Conservation (phyloP, 345 rosid genomes). For the Salix dunnii region DNA sequence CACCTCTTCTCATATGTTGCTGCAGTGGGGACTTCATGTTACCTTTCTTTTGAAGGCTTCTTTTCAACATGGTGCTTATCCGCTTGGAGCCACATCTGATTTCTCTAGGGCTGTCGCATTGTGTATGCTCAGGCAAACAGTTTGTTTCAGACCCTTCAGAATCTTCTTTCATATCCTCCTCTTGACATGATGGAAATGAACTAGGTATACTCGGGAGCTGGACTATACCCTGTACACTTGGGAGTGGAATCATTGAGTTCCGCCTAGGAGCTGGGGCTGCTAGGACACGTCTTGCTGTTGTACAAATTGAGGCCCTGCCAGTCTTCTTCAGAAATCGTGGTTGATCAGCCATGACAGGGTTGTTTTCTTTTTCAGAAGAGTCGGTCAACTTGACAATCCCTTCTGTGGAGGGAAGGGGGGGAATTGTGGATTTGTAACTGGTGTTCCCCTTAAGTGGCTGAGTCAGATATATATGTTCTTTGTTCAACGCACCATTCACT, state of each 20-base stretch:
- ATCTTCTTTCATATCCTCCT: conserved; percentile 32
- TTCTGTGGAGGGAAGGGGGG: conserved; percentile 33
- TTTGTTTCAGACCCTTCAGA: conserved; percentile 23
- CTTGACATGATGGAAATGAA: conserved; percentile 30
- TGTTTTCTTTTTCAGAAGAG: conserved; percentile 80
- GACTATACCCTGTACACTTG: conserved; percentile 31
- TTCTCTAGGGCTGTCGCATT: conserved; percentile 53
- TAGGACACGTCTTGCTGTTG: conserved; percentile 35
- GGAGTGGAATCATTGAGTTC: conserved; percentile 68
- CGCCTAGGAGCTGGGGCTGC: conserved; percentile 59
- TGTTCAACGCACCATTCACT: conserved; percentile 15
- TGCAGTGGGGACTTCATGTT: conserved; percentile 53
- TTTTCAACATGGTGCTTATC: conserved; percentile 51
- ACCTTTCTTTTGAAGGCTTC: conserved; percentile 73
- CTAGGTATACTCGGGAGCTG: conserved; percentile 22
- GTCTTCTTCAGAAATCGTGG: conserved; percentile 53
- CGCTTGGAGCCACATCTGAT: conserved; percentile 46
- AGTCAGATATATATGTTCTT: conserved; percentile 39
- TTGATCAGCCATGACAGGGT: conserved; percentile 56
- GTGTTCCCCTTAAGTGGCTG: conserved; percentile 37
- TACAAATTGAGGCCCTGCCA: conserved; percentile 72
- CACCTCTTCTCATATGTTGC: conserved; percentile 63
- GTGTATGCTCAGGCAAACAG: conserved; percentile 43
- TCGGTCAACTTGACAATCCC: conserved; percentile 37
- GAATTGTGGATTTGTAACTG: conserved; percentile 36